Evolutionary conservation across 2,329 filamentous ascomycete genomes (phyloP).

Genomic region (Botryotinia globosa): DNA sequence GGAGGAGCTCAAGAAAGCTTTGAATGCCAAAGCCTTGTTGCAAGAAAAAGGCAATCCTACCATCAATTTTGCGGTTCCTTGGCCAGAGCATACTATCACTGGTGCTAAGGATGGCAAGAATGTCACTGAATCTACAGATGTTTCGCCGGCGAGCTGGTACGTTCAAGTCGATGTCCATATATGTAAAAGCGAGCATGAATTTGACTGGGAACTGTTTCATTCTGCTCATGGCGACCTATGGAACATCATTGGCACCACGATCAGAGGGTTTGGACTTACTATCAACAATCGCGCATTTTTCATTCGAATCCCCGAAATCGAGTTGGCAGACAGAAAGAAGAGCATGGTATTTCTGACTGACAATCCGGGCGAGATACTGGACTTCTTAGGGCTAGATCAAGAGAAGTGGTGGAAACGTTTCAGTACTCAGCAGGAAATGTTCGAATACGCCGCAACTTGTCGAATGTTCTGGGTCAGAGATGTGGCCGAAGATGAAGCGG

Average conservation of each 20-base stretch:
- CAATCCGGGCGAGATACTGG: constrained; percentile 54
- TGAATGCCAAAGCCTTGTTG: constrained; percentile 48
- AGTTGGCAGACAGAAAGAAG: constrained; percentile 53
- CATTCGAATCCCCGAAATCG: constrained; percentile 67
- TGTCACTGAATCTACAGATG: not conserved
- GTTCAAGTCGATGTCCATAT: constrained; percentile 70
- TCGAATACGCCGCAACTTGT: constrained; percentile 57
- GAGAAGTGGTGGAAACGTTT: constrained; percentile 56
- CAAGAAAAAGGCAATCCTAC: constrained; percentile 36
- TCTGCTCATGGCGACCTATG: constrained; percentile 70
- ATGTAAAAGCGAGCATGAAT: constrained; percentile 43
- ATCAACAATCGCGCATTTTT: constrained; percentile 61
- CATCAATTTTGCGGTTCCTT: constrained; percentile 54
- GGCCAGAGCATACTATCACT: constrained; percentile 41
- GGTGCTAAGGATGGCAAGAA: not conserved
- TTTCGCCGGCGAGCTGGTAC: constrained; percentile 37
- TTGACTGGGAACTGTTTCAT: constrained; percentile 65
- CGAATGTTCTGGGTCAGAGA: constrained; percentile 53
- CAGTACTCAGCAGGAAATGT: constrained; percentile 52
- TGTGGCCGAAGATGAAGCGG: constrained; percentile 35
- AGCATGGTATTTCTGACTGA: constrained; percentile 57
- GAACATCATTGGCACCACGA: constrained; percentile 61
- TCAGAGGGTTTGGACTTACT: constrained; percentile 64
- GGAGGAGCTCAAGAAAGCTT: constrained; percentile 39
- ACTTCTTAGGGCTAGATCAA: constrained; percentile 60